Base-by-base conservation (phyloP, 768 basidiomycete genomes). In the Naganishia randhawae region DNA sequence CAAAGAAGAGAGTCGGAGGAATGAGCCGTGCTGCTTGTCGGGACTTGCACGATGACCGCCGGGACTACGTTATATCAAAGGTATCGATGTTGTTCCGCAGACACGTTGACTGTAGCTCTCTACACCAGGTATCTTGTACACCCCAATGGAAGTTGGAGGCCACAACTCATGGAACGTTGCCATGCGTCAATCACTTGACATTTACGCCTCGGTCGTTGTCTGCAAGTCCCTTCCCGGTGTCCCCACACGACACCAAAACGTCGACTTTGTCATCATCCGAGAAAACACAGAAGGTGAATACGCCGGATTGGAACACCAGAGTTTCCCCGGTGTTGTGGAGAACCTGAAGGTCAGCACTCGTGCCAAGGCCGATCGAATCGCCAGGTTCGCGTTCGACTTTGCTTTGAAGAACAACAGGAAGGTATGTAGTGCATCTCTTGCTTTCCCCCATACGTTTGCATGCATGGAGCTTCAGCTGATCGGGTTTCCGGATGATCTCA, bases 251-350 rank as follows among this genome's bases (percentile, higher is more conserved):
- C 96, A 99, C 82, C 84, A 87, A 69, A 90, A 95, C 77, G 96
- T 99, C 78, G 95, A 99, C 82, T 96, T 97, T 80, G 94, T 91
- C 76, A 94, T 99, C 81, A 97, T 99, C 77, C 92, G 96, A 82
- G 96, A 99, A 82, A 99, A 99, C 83, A 99, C 96, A 17, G 96
- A 99, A 84, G 96, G 96, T 72, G 96, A 99, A 83, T 99, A 99
- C 83, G 96, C 94, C 71, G 96, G 96, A 53, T 83, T 99, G 70
- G 96, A 99, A 80, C 96, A 99, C 82, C 75, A 78, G 72, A 92
- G 90, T 77, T 96, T 89, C 81, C 96, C 96, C 13, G 96, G 96
- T 79, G 96, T 99, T 71, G 96, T 99, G 50, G 96, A 99, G 84
- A 90, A 86, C 79, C 84, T 99, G 82, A 99, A 99, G 83, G 92